Evolutionary conservation across 352 stramenopile species (phyloP).

Genomic region (Globisporangium heterothallicum): DNA sequence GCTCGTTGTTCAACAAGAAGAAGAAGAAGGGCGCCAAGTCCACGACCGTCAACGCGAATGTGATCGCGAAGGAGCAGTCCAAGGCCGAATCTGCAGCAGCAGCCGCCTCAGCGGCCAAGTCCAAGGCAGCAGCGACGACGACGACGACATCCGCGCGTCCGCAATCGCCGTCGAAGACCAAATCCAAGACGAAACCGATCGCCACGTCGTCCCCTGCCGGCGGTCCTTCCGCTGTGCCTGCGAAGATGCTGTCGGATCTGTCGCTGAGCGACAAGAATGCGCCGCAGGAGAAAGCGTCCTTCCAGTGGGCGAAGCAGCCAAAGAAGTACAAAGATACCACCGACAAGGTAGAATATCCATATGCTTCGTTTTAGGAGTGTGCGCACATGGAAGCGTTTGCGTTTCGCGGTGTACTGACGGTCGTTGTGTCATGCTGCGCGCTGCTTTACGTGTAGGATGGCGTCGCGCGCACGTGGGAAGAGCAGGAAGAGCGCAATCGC

Average conservation of each 20-base stretch:
- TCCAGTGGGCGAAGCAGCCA: slow-evolving; percentile 80
- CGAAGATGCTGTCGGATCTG: slow-evolving; percentile 63
- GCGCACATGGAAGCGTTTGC: no score
- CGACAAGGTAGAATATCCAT: slow-evolving; percentile 43
- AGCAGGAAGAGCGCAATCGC: slow-evolving; percentile 72
- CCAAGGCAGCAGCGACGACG: slow-evolving; percentile 1
- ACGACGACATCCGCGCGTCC: slow-evolving; percentile 3
- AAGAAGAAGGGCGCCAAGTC: slow-evolving; percentile 79
- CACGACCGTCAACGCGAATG: slow-evolving; percentile 72
- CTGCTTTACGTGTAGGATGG: slow-evolving; percentile 22
- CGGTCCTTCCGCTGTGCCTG: slow-evolving; percentile 13
- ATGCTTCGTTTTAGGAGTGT: no score
- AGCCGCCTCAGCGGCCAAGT: not conserved
- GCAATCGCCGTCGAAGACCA: slow-evolving; percentile 7
- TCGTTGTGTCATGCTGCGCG: not conserved
- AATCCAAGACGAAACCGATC: slow-evolving; percentile 9
- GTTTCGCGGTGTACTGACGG: not conserved
- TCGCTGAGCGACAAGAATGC: slow-evolving; percentile 47
- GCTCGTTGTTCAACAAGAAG: slow-evolving; percentile 77
- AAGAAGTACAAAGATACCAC: slow-evolving; percentile 78
- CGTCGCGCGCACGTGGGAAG: slow-evolving; percentile 60
- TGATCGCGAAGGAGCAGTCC: slow-evolving; percentile 61
- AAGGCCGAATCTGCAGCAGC: slow-evolving; percentile 14
- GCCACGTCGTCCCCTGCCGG: slow-evolving; percentile 15
- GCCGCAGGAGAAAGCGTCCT: slow-evolving; percentile 38